Percentiles rank a stretch among this genome's conserved stretches.
These are phyloP conservation scores for Candida tallmaniae DNA, from an alignment of 805 yeast genomes.

Conservation along the genomic window DNA sequence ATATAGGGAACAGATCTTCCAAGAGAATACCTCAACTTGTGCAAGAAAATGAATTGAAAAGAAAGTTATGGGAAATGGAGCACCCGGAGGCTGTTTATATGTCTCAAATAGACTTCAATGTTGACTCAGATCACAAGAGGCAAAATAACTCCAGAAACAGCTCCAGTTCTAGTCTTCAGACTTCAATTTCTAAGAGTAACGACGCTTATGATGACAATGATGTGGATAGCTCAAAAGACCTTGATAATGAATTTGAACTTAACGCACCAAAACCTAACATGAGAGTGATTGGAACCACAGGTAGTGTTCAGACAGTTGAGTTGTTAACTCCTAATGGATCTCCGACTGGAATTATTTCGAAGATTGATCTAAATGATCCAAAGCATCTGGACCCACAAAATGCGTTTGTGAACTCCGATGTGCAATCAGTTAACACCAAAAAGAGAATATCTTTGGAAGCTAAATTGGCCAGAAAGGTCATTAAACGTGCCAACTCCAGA, in stretches of 20 bases:
- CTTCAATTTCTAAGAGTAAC: neutral
- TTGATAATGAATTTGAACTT: neutral
- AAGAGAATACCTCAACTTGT: conserved; percentile 2
- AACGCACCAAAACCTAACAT: neutral
- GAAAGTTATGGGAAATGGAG: neutral
- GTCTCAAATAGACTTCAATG: too few species aligned
- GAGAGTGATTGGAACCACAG: neutral
- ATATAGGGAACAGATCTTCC: conserved; percentile 8
- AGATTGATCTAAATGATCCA: neutral
- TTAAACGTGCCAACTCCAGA: conserved; percentile 10
- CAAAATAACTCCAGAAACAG: neutral
- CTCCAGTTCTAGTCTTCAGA: neutral
- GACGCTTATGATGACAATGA: conserved; percentile 1
- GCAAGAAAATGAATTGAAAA: conserved; percentile 1
- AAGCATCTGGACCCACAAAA: conserved; percentile 1
- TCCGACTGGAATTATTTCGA: neutral
- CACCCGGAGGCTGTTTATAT: neutral
- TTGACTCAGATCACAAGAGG: too few species aligned
- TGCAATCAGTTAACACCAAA: conserved; percentile 7
- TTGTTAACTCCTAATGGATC: neutral
- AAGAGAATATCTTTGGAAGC: conserved; percentile 10
- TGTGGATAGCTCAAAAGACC: neutral
- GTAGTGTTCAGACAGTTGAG: neutral
- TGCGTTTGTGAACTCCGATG: conserved; percentile 7
- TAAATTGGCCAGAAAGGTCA: conserved; percentile 8